These are phyloP conservation scores for Suillus cothurnatus DNA, from an alignment of 768 basidiomycete genomes.

Conservation along the genomic window DNA sequence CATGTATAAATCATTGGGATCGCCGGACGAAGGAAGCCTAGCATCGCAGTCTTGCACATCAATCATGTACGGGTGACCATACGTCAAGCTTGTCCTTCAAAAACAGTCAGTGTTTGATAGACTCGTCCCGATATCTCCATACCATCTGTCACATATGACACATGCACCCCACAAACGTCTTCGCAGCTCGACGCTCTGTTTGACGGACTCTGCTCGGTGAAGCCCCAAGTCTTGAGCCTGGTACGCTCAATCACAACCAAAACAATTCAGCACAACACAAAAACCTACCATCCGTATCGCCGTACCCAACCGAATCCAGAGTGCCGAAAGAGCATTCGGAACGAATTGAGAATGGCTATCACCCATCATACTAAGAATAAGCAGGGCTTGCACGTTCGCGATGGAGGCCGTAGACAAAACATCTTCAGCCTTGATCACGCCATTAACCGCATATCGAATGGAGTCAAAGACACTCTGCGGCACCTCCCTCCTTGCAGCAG, in stretches of 20 bases:
- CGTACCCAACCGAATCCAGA: conserved; percentile 84
- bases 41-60: conserved; percentile 97
- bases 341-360: conserved; percentile 92
- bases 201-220: conserved; percentile 88
- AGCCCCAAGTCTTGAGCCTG: conserved; percentile 97
- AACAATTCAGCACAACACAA: conserved; percentile 6
- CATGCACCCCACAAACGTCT: conserved; percentile 94
- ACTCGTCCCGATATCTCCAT: conserved; percentile 24
- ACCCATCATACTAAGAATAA: conserved; percentile 85
- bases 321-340: conserved; percentile 79
- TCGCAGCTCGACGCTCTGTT: conserved; percentile 81
- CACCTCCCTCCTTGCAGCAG: conserved; percentile 82
- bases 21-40: conserved; percentile 86
- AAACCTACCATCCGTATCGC: conserved; percentile 89
- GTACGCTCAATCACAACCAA: conserved; percentile 18
- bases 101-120: conserved; percentile 10
- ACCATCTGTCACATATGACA: conserved; percentile 95
- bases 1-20: conserved; percentile 77
- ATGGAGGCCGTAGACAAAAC: conserved; percentile 86
- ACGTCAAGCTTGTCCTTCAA: conserved; percentile 79
- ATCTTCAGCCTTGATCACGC: conserved; percentile 85
- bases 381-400: conserved; percentile 83
- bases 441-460: conserved; percentile 85
- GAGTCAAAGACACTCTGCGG: conserved; percentile 88
- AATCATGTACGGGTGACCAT: conserved; percentile 95